Conservation (phyloP, 495 filamentous ascomycete genomes). For the Penicillium ochrochloron region DNA sequence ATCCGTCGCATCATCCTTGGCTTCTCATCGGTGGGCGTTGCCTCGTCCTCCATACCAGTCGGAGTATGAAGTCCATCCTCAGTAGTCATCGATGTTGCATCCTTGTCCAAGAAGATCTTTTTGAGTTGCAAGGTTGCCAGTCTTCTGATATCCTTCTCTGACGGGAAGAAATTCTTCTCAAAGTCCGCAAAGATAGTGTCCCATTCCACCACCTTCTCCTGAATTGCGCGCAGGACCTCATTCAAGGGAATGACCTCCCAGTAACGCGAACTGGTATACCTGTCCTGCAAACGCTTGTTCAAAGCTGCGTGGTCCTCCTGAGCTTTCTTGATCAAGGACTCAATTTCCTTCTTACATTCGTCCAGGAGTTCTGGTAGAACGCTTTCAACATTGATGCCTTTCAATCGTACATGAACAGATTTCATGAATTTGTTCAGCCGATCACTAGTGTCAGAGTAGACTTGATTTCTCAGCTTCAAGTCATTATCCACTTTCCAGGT, state of each 20-base stretch:
- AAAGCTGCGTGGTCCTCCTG: conserved; percentile 78
- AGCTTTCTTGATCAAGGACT: conserved; percentile 70
- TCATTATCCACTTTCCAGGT: conserved; percentile 98
- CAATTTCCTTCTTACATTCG: conserved; percentile 79
- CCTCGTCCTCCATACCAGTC: conserved; percentile 62
- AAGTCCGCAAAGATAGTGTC: conserved; percentile 87
- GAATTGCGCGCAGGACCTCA: conserved; percentile 79
- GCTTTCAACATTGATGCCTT: conserved; percentile 86
- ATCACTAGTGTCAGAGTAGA: conserved; percentile 76
- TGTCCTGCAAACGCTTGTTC: conserved; percentile 78
- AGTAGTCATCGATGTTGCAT: conserved; percentile 73
- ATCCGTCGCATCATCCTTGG: conserved; percentile 49
- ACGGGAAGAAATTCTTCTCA: conserved; percentile 91
- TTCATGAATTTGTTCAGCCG: conserved; percentile 82
- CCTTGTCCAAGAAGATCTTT: conserved; percentile 89
- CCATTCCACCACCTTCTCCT: conserved; percentile 94
- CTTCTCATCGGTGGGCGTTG: conserved; percentile 39
- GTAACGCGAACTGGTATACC: conserved; percentile 90
- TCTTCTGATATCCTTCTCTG: conserved; percentile 94
- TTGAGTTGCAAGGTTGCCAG: conserved; percentile 89
- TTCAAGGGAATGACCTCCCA: conserved; percentile 97
- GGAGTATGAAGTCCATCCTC: conserved; percentile 46
- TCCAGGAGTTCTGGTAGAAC: conserved; percentile 85
- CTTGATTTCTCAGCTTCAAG: conserved; percentile 87
- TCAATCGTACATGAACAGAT: conserved; percentile 81